These are phyloP conservation scores for Oryza nivara DNA, from an alignment of 176 grass and related monocot genomes.

Conservation along the genomic window DNA sequence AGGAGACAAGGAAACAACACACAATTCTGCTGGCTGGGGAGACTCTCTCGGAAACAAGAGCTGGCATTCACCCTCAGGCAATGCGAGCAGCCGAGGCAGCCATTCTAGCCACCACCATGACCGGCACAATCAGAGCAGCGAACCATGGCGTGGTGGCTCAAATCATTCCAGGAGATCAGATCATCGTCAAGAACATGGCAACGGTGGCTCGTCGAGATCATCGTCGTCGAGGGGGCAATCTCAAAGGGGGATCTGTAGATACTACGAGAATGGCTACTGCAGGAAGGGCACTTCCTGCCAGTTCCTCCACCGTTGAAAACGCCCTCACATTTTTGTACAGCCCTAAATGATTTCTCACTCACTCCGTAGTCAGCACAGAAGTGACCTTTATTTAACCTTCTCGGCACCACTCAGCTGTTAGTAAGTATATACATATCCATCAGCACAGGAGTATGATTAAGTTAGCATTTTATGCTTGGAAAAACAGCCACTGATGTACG, in stretches of 20 bases:
- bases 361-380: constrained; percentile 46
- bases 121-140: constrained; percentile 30
- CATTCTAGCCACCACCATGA: constrained; percentile 53
- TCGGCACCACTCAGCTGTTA: constrained; percentile 17
- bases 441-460: constrained; percentile 32
- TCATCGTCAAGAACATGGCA: constrained; percentile 52
- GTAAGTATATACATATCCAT: constrained; percentile 39
- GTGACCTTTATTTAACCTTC: constrained; percentile 11
- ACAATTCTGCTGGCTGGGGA: constrained; percentile 53
- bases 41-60: constrained; percentile 57
- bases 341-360: constrained; percentile 22
- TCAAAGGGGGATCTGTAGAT: constrained; percentile 75
- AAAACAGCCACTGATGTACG: constrained; percentile 13
- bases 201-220: constrained; percentile 51
- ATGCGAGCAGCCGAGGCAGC: constrained; percentile 44
- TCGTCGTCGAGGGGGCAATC: constrained; percentile 54
- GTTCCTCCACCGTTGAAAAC: constrained; percentile 67
- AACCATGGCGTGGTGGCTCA: constrained; percentile 37
- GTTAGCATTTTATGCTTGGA: constrained; percentile 29
- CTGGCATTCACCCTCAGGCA: constrained; percentile 46
- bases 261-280: constrained; percentile 81
- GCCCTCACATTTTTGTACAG: constrained; percentile 59
- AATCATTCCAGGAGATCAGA: constrained; percentile 49
- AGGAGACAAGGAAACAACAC: constrained; percentile 45
- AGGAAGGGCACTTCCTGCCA: constrained; percentile 75